A percentile compares a stretch with the other conserved stretches of the same genome.
Conservation (phyloP, 768 basidiomycete species). For the Calocybe gangraenosa region DNA sequence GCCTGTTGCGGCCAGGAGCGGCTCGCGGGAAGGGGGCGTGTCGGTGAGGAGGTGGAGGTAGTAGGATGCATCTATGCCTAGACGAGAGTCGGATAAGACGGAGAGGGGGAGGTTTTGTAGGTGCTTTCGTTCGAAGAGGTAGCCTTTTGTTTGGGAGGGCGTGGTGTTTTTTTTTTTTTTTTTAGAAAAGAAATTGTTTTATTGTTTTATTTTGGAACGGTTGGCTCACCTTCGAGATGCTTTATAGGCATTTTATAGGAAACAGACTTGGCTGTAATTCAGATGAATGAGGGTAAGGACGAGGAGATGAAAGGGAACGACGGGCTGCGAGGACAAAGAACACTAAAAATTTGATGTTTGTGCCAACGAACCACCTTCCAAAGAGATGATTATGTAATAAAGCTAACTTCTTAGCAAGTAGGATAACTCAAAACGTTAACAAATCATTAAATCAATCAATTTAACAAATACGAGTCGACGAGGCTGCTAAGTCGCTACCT, state of each 20-base stretch:
- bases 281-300: no score
- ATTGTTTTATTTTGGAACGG: not conserved
- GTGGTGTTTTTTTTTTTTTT: slow-evolving; percentile 9
- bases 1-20: slow-evolving; percentile 90
- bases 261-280: no score
- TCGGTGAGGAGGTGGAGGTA: slow-evolving; percentile 82
- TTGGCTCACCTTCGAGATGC: slow-evolving; percentile 69
- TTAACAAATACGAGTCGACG: no score
- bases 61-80: slow-evolving; percentile 94
- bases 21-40: slow-evolving; percentile 75
- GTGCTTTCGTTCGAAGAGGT: slow-evolving; percentile 86
- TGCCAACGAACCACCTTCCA: no score
- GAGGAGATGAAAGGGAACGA: no score
- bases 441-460: no score
- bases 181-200: not conserved
- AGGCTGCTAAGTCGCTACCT: no score
- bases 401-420: no score
- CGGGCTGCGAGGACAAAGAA: no score
- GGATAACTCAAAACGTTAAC: no score
- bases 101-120: slow-evolving; percentile 77
- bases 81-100: slow-evolving; percentile 83
- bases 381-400: no score
- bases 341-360: no score
- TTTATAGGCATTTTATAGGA: slow-evolving; percentile 66
- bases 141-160: slow-evolving; percentile 44